A percentile compares a stretch with the other conserved stretches of the same genome.
Evolutionary conservation across 2,329 filamentous ascomycete species (phyloP).

Genomic region (Biscogniauxia mediterranea): DNA sequence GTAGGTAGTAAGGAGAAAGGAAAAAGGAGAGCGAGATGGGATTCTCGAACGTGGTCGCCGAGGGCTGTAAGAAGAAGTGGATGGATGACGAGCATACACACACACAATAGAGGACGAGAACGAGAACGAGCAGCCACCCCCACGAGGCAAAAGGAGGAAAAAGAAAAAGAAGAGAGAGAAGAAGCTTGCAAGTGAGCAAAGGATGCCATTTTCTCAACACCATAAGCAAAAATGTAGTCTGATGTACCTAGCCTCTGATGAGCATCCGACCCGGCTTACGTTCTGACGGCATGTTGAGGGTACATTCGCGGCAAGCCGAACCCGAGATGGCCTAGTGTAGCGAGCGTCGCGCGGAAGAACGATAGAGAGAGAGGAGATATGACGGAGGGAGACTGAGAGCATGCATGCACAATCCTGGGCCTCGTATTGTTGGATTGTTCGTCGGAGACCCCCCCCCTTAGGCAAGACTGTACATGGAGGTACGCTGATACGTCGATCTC

Average conservation of each 20-base stretch:
- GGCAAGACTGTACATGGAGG: background rate
- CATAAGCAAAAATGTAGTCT: background rate
- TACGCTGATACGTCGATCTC: background rate
- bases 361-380: background rate
- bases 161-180: too few relatives aligned
- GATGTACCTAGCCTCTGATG: background rate
- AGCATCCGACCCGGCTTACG: background rate
- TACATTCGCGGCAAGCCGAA: background rate
- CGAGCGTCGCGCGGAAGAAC: background rate
- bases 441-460: background rate
- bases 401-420: conserved; percentile 1
- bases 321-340: background rate
- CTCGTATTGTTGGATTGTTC: background rate
- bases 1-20: background rate
- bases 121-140: background rate
- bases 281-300: background rate
- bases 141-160: background rate
- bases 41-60: background rate
- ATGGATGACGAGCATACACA: background rate
- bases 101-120: background rate
- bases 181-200: background rate
- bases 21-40: background rate
- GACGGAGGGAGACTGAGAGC: background rate
- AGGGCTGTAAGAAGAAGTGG: background rate
- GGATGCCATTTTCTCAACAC: background rate